phyloP scores from a whole-genome alignment of 2,329 filamentous ascomycete genomes.

The Pleurostoma richardsiae region DNA sequence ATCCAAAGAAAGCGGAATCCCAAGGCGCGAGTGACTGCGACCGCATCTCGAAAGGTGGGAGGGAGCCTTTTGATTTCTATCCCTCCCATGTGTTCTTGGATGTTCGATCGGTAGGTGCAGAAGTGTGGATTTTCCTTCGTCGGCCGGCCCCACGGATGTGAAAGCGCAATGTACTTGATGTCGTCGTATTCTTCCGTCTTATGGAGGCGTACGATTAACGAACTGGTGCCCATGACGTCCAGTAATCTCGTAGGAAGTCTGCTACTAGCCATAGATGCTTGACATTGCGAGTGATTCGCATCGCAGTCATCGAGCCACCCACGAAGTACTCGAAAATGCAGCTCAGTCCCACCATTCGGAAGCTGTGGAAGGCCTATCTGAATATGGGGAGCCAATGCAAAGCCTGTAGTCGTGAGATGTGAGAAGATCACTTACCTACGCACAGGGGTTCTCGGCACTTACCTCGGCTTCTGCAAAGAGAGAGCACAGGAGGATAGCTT shows the following conservation, averaged over 20 bases:
- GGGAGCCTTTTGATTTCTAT: constrained; percentile 5
- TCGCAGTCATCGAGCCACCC: constrained; percentile 12
- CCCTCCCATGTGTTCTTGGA: not conserved
- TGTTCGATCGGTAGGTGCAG: constrained; percentile 6
- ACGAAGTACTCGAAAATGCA: constrained; percentile 6
- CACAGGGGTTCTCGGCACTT: not conserved
- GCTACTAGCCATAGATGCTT: not conserved
- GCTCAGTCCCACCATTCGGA: constrained; percentile 2
- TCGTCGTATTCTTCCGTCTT: not conserved
- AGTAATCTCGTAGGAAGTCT: constrained; percentile 14
- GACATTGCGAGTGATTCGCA: constrained; percentile 1
- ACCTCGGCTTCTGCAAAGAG: not conserved
- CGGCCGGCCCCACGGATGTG: constrained; percentile 16
- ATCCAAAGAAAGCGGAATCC: constrained; percentile 14
- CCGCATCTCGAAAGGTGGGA: constrained; percentile 14
- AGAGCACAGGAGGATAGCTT: not conserved
- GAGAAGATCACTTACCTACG: not conserved
- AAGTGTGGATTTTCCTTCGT: constrained; percentile 14
- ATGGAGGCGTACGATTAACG: constrained; percentile 1
- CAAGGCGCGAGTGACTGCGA: constrained; percentile 7
- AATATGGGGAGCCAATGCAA: constrained; percentile 1
- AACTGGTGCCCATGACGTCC: constrained; percentile 4
- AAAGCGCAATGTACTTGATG: constrained; percentile 12
- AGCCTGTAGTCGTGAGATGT: not conserved
- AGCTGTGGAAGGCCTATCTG: constrained; percentile 10